phyloP scores from a whole-genome alignment of 306 rosid species.

The Vicia sativa region DNA sequence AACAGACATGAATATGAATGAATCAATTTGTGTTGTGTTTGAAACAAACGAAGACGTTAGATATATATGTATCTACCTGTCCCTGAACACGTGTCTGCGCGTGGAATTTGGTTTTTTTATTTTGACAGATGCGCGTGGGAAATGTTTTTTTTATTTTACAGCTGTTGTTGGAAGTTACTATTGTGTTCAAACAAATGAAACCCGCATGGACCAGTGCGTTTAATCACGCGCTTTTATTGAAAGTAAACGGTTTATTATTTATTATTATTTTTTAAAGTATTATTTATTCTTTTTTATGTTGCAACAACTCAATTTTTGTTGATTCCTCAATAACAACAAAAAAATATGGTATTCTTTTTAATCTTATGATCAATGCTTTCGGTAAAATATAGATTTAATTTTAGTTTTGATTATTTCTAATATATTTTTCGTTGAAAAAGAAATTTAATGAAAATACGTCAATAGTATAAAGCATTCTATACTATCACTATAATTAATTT shows the following conservation, averaged over 20 bases:
- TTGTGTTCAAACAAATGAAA: slow-evolving; percentile 1
- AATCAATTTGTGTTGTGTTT: background rate
- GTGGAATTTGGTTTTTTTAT: slow-evolving; percentile 1
- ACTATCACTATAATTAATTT: too few species aligned
- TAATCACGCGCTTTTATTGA: slow-evolving; percentile 38
- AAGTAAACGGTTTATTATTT: background rate
- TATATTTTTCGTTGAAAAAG: too few species aligned
- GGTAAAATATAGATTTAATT: too few species aligned
- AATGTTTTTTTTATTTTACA: background rate
- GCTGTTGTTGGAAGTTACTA: slow-evolving; percentile 22
- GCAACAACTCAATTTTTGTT: too few species aligned
- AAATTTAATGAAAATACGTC: too few species aligned
- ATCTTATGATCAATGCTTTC: too few species aligned
- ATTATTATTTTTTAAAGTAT: background rate
- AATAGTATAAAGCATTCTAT: too few species aligned
- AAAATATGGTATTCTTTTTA: too few species aligned
- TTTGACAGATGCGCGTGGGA: slow-evolving; percentile 26
- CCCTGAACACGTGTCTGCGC: slow-evolving; percentile 32
- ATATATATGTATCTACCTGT: slow-evolving; percentile 33
- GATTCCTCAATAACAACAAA: too few species aligned
- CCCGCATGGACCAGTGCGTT: slow-evolving; percentile 34
- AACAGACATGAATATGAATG: background rate
- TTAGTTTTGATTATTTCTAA: too few species aligned
- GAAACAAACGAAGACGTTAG: background rate
- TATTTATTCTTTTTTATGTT: background rate